Percentiles rank a stretch among this genome's conserved stretches.
Evolutionary conservation across 306 rosid genomes (phyloP).

Genomic region (Trifolium repens): DNA sequence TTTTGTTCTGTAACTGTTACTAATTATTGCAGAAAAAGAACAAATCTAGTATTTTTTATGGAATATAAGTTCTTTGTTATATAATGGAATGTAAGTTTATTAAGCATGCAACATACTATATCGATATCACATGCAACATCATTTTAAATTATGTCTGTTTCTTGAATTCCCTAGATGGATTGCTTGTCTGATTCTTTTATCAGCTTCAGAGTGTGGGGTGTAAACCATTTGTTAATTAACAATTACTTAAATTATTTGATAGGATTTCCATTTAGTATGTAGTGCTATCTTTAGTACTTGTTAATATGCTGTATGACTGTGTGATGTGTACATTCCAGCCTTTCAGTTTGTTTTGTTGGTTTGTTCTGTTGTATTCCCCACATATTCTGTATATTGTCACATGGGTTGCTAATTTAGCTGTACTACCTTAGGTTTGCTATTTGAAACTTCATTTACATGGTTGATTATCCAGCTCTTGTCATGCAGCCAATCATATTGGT

Average conservation of each 20-base stretch:
- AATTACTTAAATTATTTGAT: not conserved
- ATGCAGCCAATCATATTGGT: too few species aligned
- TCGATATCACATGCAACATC: constrained; percentile 28
- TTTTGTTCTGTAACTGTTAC: too few species aligned
- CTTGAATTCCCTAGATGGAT: not conserved
- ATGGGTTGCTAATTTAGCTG: constrained; percentile 42
- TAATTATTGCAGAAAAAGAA: too few species aligned
- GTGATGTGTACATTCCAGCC: constrained; percentile 17
- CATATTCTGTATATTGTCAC: constrained; percentile 39
- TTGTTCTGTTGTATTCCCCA: constrained; percentile 32
- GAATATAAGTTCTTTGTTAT: too few species aligned
- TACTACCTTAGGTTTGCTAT: constrained; percentile 21
- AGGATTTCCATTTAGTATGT: not conserved
- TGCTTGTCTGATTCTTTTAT: constrained; percentile 5
- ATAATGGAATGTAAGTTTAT: too few species aligned
- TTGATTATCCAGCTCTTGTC: not conserved
- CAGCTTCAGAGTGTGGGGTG: constrained; percentile 2
- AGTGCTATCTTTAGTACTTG: constrained; percentile 12
- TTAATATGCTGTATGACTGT: not conserved
- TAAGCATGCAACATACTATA: too few species aligned
- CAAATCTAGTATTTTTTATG: too few species aligned
- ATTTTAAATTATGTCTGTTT: constrained; percentile 12
- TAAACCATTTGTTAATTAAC: constrained; percentile 3
- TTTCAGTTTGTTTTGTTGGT: constrained; percentile 30
- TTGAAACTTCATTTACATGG: constrained; percentile 18